These are phyloP conservation scores for Candida glaebosa DNA, from an alignment of 805 yeast species.

Conservation along the genomic window DNA sequence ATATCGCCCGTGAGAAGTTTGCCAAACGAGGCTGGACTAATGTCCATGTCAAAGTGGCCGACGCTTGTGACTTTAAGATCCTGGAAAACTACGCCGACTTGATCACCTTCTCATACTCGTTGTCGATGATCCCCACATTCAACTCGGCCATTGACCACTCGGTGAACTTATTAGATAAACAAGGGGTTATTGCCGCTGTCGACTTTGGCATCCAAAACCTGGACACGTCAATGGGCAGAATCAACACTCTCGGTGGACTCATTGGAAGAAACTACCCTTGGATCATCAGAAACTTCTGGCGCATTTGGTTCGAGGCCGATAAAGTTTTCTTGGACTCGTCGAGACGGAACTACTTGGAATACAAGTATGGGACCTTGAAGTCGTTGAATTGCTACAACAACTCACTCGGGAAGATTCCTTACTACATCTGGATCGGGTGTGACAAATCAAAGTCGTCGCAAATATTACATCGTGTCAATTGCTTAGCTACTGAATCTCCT, in stretches of 20 bases:
- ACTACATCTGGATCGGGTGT: constrained; percentile 77
- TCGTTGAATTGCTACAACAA: constrained; percentile 65
- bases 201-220: constrained; percentile 77
- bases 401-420: constrained; percentile 70
- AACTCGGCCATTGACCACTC: constrained; percentile 76
- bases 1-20: constrained; percentile 63
- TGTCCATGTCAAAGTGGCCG: constrained; percentile 68
- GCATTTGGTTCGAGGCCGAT: constrained; percentile 85
- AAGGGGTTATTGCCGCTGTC: constrained; percentile 66
- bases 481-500: constrained; percentile 79
- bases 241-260: constrained; percentile 73
- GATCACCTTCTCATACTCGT: constrained; percentile 74
- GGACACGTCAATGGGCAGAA: constrained; percentile 62
- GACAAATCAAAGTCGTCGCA: constrained; percentile 34
- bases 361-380: constrained; percentile 77
- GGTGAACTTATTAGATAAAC: constrained; percentile 45
- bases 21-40: constrained; percentile 43
- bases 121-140: constrained; percentile 83
- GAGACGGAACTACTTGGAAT: constrained; percentile 79
- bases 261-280: constrained; percentile 71
- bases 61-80: constrained; percentile 68
- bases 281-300: constrained; percentile 78
- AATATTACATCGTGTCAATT: constrained; percentile 62
- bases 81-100: constrained; percentile 54
- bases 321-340: constrained; percentile 75